A percentile compares a stretch with the other conserved stretches of the same genome.
Evolutionary conservation across 306 rosid species (phyloP).

Genomic region (Prunus mongolica): DNA sequence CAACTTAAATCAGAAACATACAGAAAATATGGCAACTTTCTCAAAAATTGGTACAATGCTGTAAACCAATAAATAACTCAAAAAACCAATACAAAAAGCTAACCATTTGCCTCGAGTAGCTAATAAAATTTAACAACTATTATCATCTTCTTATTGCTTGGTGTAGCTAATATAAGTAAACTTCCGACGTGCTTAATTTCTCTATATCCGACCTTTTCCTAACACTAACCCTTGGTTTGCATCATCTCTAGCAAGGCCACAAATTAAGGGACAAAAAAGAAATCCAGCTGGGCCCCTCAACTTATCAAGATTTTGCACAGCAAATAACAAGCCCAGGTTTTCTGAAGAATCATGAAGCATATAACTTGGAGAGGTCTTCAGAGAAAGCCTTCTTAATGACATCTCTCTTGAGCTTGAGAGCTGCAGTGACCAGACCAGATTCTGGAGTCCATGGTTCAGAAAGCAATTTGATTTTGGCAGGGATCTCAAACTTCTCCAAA

Average conservation of each 20-base stretch:
- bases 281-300: not conserved
- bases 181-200: constrained; percentile 20
- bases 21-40: not conserved
- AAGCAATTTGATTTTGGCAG: constrained; percentile 70
- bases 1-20: not conserved
- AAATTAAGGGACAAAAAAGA: not conserved
- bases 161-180: not conserved
- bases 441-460: constrained; percentile 83
- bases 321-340: not conserved
- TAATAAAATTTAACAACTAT: not conserved
- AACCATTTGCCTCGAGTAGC: too few species aligned
- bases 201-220: constrained; percentile 12
- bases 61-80: too few species aligned
- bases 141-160: not conserved
- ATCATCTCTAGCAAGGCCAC: constrained; percentile 1
- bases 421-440: constrained; percentile 86
- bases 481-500: constrained; percentile 82
- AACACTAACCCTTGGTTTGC: constrained; percentile 16
- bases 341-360: constrained; percentile 30
- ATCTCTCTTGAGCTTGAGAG: constrained; percentile 95
- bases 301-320: not conserved
- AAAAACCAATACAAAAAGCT: too few species aligned
- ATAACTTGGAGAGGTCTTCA: constrained; percentile 61
- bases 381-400: constrained; percentile 59
- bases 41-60: too few species aligned